A percentile compares a stretch with the other conserved stretches of the same genome.
These are phyloP conservation scores for Gossypium lobatum DNA, from an alignment of 441 rosid species.

Conservation along the genomic window DNA sequence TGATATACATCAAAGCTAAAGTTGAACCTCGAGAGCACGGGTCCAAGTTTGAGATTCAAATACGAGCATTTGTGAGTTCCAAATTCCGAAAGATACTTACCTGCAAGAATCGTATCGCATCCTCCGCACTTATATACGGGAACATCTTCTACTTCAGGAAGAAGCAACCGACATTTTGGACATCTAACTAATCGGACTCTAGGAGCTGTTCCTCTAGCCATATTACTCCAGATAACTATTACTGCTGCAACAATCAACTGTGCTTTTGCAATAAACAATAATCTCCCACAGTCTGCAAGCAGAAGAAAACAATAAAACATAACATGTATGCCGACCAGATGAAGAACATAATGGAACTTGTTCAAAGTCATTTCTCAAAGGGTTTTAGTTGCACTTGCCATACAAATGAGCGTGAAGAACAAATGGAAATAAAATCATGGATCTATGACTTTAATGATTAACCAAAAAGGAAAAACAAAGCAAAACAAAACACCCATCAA, in stretches of 20 bases:
- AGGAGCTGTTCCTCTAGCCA: conserved; percentile 34
- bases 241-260: neutral
- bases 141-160: conserved; percentile 56
- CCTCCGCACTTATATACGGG: conserved; percentile 74
- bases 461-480: neutral
- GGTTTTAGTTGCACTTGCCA: neutral
- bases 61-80: neutral
- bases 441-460: neutral
- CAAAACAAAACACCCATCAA: neutral
- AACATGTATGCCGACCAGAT: too few species aligned
- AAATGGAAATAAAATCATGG: neutral
- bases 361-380: too few species aligned
- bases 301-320: neutral
- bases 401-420: neutral
- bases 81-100: conserved; percentile 25
- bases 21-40: neutral
- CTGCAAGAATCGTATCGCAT: conserved; percentile 60
- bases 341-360: too few species aligned
- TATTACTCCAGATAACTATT: conserved; percentile 23
- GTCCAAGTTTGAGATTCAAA: neutral
- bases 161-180: conserved; percentile 61
- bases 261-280: neutral
- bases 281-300: conserved; percentile 7
- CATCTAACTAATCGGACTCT: conserved; percentile 65
- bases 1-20: too few species aligned